These are phyloP conservation scores for Candida hungchunana DNA, from an alignment of 805 yeast genomes.

Conservation along the genomic window DNA sequence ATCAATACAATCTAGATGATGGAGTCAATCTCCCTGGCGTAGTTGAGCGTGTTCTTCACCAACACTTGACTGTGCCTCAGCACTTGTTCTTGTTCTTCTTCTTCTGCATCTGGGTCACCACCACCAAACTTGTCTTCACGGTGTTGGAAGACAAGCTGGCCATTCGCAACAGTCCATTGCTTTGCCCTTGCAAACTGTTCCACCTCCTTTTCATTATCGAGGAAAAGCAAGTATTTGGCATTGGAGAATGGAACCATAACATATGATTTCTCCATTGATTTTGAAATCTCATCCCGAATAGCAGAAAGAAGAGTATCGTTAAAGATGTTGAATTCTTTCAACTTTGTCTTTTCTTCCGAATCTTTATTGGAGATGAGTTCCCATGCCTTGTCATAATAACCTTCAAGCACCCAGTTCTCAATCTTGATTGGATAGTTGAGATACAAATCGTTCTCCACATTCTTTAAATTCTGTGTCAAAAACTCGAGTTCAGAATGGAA, in stretches of 20 bases:
- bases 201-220: constrained; percentile 52
- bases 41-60: constrained; percentile 70
- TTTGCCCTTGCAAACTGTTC: constrained; percentile 48
- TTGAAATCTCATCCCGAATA: constrained; percentile 81
- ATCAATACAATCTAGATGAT: constrained; percentile 48
- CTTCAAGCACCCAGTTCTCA: constrained; percentile 94
- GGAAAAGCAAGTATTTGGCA: constrained; percentile 75
- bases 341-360: constrained; percentile 27
- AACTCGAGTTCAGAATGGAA: constrained; percentile 88
- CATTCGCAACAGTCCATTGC: constrained; percentile 54
- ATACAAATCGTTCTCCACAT: constrained; percentile 59
- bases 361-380: constrained; percentile 23
- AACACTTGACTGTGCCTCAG: constrained; percentile 40
- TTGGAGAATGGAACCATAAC: constrained; percentile 71
- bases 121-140: constrained; percentile 13
- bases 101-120: not conserved
- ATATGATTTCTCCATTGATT: constrained; percentile 78
- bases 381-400: constrained; percentile 77
- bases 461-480: constrained; percentile 42
- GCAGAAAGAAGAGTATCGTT: constrained; percentile 72
- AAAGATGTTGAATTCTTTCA: constrained; percentile 77
- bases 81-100: not conserved
- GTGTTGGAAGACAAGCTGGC: constrained; percentile 44
- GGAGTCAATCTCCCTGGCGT: constrained; percentile 89
- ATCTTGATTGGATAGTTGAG: constrained; percentile 82